These are phyloP conservation scores for Pseudocercospora musae DNA, from an alignment of 2,329 filamentous ascomycete species.

Conservation along the genomic window DNA sequence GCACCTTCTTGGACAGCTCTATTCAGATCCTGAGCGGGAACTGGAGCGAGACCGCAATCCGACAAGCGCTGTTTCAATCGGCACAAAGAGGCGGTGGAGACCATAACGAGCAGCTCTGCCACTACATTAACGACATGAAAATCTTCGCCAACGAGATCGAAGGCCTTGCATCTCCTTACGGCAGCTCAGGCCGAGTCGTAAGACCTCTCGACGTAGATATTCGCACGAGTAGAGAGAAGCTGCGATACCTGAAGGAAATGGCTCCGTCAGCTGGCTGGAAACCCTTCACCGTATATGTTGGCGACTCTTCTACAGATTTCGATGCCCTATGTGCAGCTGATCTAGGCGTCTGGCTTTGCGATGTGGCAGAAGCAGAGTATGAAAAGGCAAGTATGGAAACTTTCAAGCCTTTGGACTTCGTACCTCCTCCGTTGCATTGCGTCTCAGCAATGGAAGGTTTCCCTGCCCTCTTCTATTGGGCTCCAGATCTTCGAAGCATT, in stretches of 20 bases:
- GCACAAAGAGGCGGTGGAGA: conserved; percentile 1
- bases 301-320: conserved; percentile 49
- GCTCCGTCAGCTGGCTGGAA: not conserved
- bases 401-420: conserved; percentile 25
- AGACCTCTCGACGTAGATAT: conserved; percentile 26
- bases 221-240: conserved; percentile 43
- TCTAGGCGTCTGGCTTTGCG: conserved; percentile 42
- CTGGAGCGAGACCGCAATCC: conserved; percentile 47
- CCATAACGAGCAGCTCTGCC: conserved; percentile 7
- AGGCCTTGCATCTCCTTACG: conserved; percentile 24
- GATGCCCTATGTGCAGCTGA: conserved; percentile 45
- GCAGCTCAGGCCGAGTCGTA: conserved; percentile 32
- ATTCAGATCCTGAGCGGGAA: conserved; percentile 47
- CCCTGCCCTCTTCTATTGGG: conserved; percentile 19
- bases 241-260: conserved; percentile 26
- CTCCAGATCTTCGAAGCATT: conserved; percentile 11
- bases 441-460: not conserved
- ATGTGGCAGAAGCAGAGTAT: conserved; percentile 15
- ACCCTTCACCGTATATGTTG: conserved; percentile 42
- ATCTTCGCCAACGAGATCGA: conserved; percentile 39
- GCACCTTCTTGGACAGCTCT: conserved; percentile 4
- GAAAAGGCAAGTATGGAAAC: conserved; percentile 16
- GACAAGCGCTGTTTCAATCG: conserved; percentile 18
- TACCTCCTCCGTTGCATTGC: conserved; percentile 10
- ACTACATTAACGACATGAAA: conserved; percentile 14